phyloP scores from a whole-genome alignment of 306 rosid genomes.

The Fagus sylvatica region DNA sequence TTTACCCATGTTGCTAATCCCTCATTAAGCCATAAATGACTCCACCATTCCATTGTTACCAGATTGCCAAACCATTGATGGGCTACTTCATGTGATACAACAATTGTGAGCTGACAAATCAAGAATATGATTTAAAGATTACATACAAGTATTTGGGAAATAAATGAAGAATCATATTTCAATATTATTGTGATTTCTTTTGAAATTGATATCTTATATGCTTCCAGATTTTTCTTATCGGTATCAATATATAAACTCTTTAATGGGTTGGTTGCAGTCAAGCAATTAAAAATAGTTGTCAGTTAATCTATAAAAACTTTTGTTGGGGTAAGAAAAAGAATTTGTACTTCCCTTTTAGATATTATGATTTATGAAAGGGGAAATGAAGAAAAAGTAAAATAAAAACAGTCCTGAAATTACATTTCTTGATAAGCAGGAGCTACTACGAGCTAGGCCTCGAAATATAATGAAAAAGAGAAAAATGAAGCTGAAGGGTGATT shows the following conservation, averaged over 20 bases:
- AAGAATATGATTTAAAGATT: slow-evolving; percentile 3
- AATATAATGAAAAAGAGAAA: no score
- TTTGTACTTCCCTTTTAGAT: not conserved
- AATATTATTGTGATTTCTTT: not conserved
- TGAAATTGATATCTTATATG: not conserved
- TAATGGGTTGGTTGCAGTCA: not conserved
- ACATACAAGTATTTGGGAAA: not conserved
- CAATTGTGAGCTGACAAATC: slow-evolving; percentile 40
- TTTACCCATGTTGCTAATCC: slow-evolving; percentile 74
- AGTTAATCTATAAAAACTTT: no score
- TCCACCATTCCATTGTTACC: slow-evolving; percentile 81
- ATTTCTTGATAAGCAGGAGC: not conserved
- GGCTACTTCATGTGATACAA: slow-evolving; percentile 61
- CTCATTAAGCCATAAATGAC: slow-evolving; percentile 69
- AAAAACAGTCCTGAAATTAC: not conserved
- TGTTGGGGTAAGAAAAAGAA: no score
- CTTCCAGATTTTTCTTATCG: not conserved
- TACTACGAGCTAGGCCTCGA: not conserved
- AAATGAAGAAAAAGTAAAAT: not conserved
- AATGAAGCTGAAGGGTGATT: not conserved
- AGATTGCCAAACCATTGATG: slow-evolving; percentile 81
- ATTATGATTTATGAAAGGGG: not conserved
- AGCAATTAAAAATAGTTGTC: not conserved
- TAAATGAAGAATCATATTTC: not conserved
- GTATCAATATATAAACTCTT: not conserved